A percentile compares a stretch with the other conserved stretches of the same genome.
Evolutionary conservation across 495 filamentous ascomycete genomes (phyloP).

Genomic region (Trichoderma parareesei): DNA sequence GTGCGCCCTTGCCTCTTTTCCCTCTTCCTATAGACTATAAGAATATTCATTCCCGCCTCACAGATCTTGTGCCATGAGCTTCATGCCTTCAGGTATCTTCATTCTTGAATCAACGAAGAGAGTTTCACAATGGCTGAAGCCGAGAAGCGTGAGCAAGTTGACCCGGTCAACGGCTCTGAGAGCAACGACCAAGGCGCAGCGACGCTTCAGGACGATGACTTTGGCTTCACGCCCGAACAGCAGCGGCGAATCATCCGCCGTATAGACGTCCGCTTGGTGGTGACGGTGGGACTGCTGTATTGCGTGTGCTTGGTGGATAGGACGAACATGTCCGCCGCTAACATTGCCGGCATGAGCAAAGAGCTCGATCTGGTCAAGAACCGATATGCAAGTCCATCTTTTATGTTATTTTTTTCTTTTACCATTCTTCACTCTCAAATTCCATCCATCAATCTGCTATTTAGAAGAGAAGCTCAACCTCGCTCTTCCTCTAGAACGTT

Average conservation of each 20-base stretch:
- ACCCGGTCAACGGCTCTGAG: not conserved
- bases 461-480: not conserved
- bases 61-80: no score
- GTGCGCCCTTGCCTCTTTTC: no score
- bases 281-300: slow-evolving; percentile 57
- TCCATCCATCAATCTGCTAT: no score
- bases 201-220: slow-evolving; percentile 15
- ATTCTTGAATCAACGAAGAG: not conserved
- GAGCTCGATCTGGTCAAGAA: slow-evolving; percentile 41
- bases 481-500: slow-evolving; percentile 3
- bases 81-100: no score
- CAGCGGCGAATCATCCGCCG: slow-evolving; percentile 45
- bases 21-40: no score
- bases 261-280: slow-evolving; percentile 55
- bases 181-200: not conserved
- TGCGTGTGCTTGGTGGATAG: slow-evolving; percentile 61
- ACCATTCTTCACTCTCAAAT: no score
- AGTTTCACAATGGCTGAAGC: not conserved
- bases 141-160: not conserved
- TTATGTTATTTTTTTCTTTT: no score
- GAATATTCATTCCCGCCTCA: no score
- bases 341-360: slow-evolving; percentile 52
- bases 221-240: slow-evolving; percentile 28
- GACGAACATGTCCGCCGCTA: slow-evolving; percentile 56
- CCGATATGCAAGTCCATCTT: slow-evolving; percentile 24